Base-by-base conservation (phyloP, 1,139 yeast species). In the Meyerozyma smithsonii region DNA sequence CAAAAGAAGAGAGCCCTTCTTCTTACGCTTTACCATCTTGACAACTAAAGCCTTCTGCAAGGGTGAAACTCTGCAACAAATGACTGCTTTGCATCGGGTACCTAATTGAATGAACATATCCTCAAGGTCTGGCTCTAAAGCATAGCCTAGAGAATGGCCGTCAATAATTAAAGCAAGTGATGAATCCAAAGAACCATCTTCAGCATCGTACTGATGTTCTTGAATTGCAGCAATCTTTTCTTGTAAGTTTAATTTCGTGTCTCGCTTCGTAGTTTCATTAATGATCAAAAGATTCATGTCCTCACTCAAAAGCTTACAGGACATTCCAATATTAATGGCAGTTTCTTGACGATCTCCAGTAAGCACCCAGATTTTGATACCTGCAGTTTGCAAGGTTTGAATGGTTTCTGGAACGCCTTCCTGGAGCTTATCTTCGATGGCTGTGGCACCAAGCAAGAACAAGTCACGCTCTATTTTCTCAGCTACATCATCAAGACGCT, bases 291-390 rank as follows among this genome's bases (percentile, higher is more conserved):
- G 65, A 52, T 88, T 89, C 99, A 94, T 94, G 55, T 94, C 98
- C 59, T 94, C 98, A 58, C 95, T 84, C 38, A 94, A 67, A 39
- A 94, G 70, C 54, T 87, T 88, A 69, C 98, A 94, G 50, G 96
- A 86, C 97, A 92, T 89, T 46, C 98, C 99, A 58, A 94, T 92
- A 58, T 94, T 94, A 47, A 94, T 86, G 1, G 98, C 99, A n/a
- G 99, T 94, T 62, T 94, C 99, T 59, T 92, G 98, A 56, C 96
- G 77, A 59, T 94, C 99, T 51, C 99, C 99, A 8, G 99, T 94
- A 42, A 94, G 71, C 24, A 94, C 97, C 99, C 98, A 94, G 17
- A 94, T 77, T 58, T 89, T 92, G 50, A 94, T 89, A 12, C 97
- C 97, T 0, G 99, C 99, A 42, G 85, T 87, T 59, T 92, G 98